A percentile compares a stretch with the other conserved stretches of the same genome.
phyloP scores from a whole-genome alignment of 306 rosid species.

The Benincasa hispida region DNA sequence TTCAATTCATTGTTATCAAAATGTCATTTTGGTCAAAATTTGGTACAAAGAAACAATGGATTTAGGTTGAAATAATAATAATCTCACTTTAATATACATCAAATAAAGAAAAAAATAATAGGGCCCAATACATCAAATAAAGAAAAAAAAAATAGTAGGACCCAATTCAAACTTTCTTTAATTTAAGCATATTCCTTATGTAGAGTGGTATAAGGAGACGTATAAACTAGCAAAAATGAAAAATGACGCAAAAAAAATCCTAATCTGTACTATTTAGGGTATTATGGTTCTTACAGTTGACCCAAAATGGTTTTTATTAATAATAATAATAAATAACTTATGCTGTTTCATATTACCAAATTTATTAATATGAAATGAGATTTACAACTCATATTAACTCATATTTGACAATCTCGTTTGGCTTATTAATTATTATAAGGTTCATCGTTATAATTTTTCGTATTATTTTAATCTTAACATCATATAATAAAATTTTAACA shows the following conservation, averaged over 20 bases:
- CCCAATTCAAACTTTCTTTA: constrained; percentile 8
- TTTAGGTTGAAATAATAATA: not conserved
- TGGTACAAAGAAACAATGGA: not conserved
- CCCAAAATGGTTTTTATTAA: not conserved
- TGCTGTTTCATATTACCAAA: not conserved
- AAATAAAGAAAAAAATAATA: not conserved
- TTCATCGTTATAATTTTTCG: no score
- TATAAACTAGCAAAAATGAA: not conserved
- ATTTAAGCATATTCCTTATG: not conserved
- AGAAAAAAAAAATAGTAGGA: not conserved
- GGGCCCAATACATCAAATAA: not conserved
- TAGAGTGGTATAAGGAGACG: not conserved
- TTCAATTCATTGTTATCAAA: not conserved
- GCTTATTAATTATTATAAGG: no score
- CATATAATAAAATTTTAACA: no score
- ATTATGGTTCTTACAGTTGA: not conserved
- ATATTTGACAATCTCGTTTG: not conserved
- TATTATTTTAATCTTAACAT: not conserved
- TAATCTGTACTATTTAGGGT: not conserved
- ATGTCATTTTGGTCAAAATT: not conserved
- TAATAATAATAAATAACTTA: not conserved
- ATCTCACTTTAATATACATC: not conserved
- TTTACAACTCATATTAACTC: no score
- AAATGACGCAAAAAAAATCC: not conserved
- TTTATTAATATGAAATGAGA: not conserved